Evolutionary conservation across 2,329 filamentous ascomycete species (phyloP).

Genomic region (Fusarium sp.): DNA sequence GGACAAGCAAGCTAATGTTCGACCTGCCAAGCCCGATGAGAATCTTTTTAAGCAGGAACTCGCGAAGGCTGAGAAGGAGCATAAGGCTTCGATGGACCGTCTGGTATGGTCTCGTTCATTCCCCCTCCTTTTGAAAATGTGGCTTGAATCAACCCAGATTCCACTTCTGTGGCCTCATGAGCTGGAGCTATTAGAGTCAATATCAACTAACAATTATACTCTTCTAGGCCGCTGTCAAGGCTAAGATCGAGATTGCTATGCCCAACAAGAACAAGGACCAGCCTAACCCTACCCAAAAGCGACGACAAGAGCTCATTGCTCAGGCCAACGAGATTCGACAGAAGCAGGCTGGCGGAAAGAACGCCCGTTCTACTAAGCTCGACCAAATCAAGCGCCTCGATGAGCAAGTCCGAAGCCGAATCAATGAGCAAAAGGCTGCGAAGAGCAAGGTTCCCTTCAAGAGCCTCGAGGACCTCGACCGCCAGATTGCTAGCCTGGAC

Average conservation of each 20-base stretch:
- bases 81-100: conserved; percentile 78
- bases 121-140: conserved; percentile 8
- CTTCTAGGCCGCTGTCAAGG: conserved; percentile 83
- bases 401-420: conserved; percentile 85
- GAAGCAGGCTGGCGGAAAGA: conserved; percentile 90
- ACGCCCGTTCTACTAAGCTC: conserved; percentile 78
- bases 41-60: conserved; percentile 83
- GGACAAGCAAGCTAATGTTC: conserved; percentile 59
- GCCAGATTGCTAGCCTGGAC: conserved; percentile 82
- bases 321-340: conserved; percentile 86
- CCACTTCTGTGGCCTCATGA: conserved; percentile 35
- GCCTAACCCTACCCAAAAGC: conserved; percentile 83
- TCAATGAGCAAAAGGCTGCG: conserved; percentile 87
- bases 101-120: conserved; percentile 52
- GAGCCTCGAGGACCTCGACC: conserved; percentile 87
- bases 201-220: conserved; percentile 27
- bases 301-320: conserved; percentile 84
- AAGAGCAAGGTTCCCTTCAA: conserved; percentile 87
- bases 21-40: conserved; percentile 89
- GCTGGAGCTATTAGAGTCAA: conserved; percentile 7
- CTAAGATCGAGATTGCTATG: conserved; percentile 86
- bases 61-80: conserved; percentile 86
- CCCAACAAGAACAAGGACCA: conserved; percentile 81
- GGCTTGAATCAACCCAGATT: conserved; percentile 25
- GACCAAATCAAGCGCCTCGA: conserved; percentile 95